These are phyloP conservation scores for Bryoglossum gracile DNA, from an alignment of 495 filamentous ascomycete genomes.

Conservation along the genomic window DNA sequence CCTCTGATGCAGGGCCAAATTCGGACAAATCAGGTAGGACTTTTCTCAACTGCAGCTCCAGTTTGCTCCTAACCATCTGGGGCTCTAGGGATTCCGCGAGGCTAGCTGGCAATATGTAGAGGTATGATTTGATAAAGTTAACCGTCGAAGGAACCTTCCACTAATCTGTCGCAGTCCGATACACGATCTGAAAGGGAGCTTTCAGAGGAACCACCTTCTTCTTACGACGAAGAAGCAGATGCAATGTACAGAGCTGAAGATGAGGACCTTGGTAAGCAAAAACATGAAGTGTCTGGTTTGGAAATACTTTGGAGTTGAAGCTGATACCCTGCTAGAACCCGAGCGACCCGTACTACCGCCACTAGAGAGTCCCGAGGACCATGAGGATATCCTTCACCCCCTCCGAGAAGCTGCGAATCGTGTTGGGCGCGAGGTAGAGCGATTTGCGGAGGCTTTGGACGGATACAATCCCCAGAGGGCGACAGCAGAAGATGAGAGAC, in stretches of 20 bases:
- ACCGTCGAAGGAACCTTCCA: too few species aligned
- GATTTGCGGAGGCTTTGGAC: conserved; percentile 25
- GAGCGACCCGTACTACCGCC: conserved; percentile 10
- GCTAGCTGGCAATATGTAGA: conserved; percentile 23
- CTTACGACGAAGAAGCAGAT: conserved; percentile 20
- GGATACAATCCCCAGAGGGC: conserved; percentile 24
- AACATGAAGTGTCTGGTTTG: too few species aligned
- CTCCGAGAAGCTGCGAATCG: conserved; percentile 28
- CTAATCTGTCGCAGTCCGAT: conserved; percentile 11
- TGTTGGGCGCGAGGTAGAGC: conserved; percentile 26
- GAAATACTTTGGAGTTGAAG: too few species aligned
- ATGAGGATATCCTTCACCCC: conserved; percentile 26
- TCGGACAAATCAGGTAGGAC: neutral
- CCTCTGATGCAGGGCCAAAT: conserved; percentile 2
- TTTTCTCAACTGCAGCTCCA: too few species aligned
- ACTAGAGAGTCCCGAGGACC: conserved; percentile 16
- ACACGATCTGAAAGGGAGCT: conserved; percentile 17
- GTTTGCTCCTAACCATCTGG: conserved; percentile 4
- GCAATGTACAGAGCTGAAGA: conserved; percentile 9
- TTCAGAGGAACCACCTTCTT: conserved; percentile 23
- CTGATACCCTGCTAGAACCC: too few species aligned
- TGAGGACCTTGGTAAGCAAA: conserved; percentile 15
- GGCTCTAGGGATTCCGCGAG: conserved; percentile 20
- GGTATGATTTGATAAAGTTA: too few species aligned
- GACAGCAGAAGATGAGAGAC: conserved; percentile 15